These are phyloP conservation scores for Clarireedia monteithiana DNA, from an alignment of 2,329 filamentous ascomycete genomes.

Conservation along the genomic window DNA sequence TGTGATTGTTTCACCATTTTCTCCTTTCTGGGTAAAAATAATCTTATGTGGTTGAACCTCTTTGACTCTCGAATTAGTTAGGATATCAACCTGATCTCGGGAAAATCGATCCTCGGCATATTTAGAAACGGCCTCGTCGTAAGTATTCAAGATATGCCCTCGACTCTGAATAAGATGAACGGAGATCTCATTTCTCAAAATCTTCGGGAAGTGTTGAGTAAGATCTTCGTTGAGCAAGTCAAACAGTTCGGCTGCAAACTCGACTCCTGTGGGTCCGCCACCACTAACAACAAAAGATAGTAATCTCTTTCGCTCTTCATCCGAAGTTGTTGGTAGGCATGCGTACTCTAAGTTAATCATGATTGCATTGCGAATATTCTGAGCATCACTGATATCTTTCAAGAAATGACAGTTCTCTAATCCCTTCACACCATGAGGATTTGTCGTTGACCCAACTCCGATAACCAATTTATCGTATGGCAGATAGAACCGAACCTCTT, in stretches of 20 bases:
- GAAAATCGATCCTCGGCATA: slow-evolving; percentile 89
- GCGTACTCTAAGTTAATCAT: slow-evolving; percentile 85
- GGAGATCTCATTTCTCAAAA: slow-evolving; percentile 94
- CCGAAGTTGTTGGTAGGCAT: slow-evolving; percentile 83
- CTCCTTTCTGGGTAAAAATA: slow-evolving; percentile 74
- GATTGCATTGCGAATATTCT: slow-evolving; percentile 79
- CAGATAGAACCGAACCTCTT: slow-evolving; percentile 71
- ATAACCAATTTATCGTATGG: slow-evolving; percentile 96
- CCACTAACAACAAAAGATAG: slow-evolving; percentile 95
- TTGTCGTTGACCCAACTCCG: slow-evolving; percentile 85
- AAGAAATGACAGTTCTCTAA: slow-evolving; percentile 91
- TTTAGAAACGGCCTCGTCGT: slow-evolving; percentile 86
- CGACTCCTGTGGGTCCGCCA: slow-evolving; percentile 91
- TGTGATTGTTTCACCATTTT: slow-evolving; percentile 64
- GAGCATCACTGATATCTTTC: slow-evolving; percentile 90
- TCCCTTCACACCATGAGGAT: slow-evolving; percentile 91
- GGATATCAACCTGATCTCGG: slow-evolving; percentile 82
- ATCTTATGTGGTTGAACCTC: slow-evolving; percentile 81
- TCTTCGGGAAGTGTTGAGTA: slow-evolving; percentile 70
- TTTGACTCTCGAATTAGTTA: slow-evolving; percentile 89
- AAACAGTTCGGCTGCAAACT: slow-evolving; percentile 93
- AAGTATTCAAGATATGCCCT: slow-evolving; percentile 93
- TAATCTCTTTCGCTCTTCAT: slow-evolving; percentile 78
- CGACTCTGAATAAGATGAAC: slow-evolving; percentile 95
- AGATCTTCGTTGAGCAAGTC: slow-evolving; percentile 96